Conservation (phyloP, 73 alveolate species). For the Symbiodinium pilosum region DNA sequence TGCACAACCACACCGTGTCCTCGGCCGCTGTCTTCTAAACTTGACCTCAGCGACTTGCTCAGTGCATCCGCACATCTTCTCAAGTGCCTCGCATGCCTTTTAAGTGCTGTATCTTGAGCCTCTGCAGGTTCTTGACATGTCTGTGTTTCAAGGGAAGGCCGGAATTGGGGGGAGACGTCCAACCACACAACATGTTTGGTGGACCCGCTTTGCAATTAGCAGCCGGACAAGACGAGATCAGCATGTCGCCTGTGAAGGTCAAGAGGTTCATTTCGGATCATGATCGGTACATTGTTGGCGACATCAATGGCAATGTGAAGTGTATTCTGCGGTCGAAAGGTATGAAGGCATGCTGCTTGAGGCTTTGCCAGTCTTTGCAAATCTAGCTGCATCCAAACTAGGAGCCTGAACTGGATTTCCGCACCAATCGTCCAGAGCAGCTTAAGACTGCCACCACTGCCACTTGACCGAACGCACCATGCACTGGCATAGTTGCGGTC, state of each 20-base stretch:
- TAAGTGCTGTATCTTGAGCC: too few relatives aligned
- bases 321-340: slow-evolving; percentile 78
- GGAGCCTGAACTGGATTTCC: slow-evolving; percentile 82
- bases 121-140: slow-evolving; percentile 52
- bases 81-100: too few relatives aligned
- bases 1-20: slow-evolving; percentile 71
- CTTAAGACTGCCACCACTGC: slow-evolving; percentile 70
- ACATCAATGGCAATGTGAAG: slow-evolving; percentile 74
- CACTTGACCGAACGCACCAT: not conserved
- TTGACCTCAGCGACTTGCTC: slow-evolving; percentile 35
- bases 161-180: too few relatives aligned
- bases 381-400: not conserved
- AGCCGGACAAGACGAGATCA: not conserved
- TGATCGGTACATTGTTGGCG: slow-evolving; percentile 78
- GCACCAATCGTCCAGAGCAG: slow-evolving; percentile 84
- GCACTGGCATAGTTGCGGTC: too few relatives aligned
- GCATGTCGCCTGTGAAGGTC: slow-evolving; percentile 18
- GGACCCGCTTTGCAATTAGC: too few relatives aligned
- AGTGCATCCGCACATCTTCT: not conserved
- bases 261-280: slow-evolving; percentile 51
- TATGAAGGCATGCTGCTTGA: slow-evolving; percentile 27
- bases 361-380: not conserved
- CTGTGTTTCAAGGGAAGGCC: slow-evolving; percentile 75
- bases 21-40: slow-evolving; percentile 66
- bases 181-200: too few relatives aligned